Conservation (phyloP, 1,139 yeast genomes). For the Kazachstania sp. region DNA sequence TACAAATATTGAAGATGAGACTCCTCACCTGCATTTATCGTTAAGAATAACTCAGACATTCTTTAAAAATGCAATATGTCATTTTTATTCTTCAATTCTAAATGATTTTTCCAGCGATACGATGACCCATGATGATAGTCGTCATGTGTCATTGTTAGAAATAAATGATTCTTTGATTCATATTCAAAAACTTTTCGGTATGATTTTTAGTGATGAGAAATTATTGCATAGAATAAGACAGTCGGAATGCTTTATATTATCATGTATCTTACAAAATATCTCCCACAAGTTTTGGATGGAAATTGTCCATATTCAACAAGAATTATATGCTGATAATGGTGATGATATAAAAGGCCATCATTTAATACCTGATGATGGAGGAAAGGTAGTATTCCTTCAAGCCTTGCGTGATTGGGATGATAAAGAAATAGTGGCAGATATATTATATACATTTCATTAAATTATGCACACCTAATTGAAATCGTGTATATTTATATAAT, state of each 20-base stretch:
- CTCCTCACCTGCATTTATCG: background rate
- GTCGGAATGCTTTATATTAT: background rate
- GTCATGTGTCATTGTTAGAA: background rate
- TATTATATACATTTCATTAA: background rate
- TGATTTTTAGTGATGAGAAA: background rate
- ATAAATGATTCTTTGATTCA: background rate
- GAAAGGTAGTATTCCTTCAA: background rate
- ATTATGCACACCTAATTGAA: too few species aligned
- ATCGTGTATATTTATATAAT: too few species aligned
- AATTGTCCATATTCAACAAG: background rate
- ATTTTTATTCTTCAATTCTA: background rate
- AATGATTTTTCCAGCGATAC: background rate
- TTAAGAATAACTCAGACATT: background rate
- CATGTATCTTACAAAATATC: background rate
- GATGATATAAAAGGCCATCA: background rate
- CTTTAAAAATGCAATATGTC: background rate
- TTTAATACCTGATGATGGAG: too few species aligned
- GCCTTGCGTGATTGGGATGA: background rate
- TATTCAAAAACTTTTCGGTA: background rate
- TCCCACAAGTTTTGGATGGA: background rate
- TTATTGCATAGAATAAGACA: background rate
- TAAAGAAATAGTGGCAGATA: background rate
- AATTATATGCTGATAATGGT: background rate
- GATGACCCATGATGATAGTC: background rate
- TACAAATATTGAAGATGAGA: background rate